Evolutionary conservation across 176 grass and related monocot genomes (phyloP).

Genomic region (Dactylis glomerata): DNA sequence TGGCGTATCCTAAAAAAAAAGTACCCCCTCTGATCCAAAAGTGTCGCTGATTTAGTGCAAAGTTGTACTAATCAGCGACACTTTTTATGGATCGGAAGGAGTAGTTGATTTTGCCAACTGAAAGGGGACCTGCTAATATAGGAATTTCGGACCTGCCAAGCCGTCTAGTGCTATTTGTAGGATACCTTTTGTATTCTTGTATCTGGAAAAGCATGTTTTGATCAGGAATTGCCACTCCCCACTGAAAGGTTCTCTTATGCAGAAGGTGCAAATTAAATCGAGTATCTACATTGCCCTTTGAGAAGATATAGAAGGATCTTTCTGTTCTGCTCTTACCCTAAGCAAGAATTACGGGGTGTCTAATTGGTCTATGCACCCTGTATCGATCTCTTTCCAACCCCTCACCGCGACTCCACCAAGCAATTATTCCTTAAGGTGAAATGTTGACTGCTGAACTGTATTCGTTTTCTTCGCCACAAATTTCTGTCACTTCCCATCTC

Average conservation of each 20-base stretch:
- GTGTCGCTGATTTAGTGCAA: too few relatives aligned
- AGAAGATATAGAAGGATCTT: not conserved
- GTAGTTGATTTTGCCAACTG: not conserved
- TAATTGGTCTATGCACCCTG: conserved; percentile 26
- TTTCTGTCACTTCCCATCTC: not conserved
- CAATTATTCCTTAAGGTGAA: not conserved
- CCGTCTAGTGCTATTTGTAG: not conserved
- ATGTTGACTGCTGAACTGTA: not conserved
- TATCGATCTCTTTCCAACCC: conserved; percentile 2
- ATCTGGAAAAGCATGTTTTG: not conserved
- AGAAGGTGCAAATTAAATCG: not conserved
- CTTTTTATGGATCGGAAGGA: too few relatives aligned
- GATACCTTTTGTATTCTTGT: not conserved
- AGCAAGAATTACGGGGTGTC: not conserved
- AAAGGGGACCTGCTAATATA: not conserved
- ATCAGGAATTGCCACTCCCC: not conserved
- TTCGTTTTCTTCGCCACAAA: not conserved
- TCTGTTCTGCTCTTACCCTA: not conserved
- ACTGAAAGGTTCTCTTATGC: not conserved
- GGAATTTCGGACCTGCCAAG: not conserved
- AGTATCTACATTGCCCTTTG: not conserved
- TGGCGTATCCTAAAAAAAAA: too few relatives aligned
- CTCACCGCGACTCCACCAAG: not conserved
- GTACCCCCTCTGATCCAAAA: too few relatives aligned
- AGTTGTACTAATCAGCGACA: too few relatives aligned